Conservation (phyloP, 176 grass and related monocot species). For the Aegilops speltoides region DNA sequence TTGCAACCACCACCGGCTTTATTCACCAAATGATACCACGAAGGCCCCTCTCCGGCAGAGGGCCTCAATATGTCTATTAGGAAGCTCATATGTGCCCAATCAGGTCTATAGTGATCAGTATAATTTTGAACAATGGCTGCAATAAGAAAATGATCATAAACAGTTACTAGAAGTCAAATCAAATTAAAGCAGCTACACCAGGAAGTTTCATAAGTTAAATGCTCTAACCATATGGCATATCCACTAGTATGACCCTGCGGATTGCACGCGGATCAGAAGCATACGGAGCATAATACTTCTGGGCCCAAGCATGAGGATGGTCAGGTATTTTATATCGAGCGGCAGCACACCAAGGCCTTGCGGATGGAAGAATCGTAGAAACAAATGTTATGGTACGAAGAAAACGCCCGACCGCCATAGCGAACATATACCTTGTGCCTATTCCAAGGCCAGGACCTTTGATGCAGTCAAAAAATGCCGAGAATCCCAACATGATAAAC, state of each 20-base stretch:
- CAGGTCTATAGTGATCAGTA: slow-evolving; percentile 58
- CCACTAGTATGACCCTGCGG: slow-evolving; percentile 57
- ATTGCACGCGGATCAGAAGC: slow-evolving; percentile 69
- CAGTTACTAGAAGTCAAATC: background rate
- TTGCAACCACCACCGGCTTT: slow-evolving; percentile 89
- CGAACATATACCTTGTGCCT: slow-evolving; percentile 88
- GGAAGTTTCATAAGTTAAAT: slow-evolving; percentile 6
- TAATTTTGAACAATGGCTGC: slow-evolving; percentile 58
- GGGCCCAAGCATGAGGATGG: slow-evolving; percentile 86
- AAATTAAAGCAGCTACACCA: background rate
- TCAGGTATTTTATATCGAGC: slow-evolving; percentile 66
- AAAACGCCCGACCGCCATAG: slow-evolving; percentile 74
- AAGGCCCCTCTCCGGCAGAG: slow-evolving; percentile 69
- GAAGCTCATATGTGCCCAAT: slow-evolving; percentile 87
- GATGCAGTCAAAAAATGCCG: slow-evolving; percentile 74
- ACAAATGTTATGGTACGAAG: slow-evolving; percentile 79
- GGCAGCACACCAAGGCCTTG: slow-evolving; percentile 77
- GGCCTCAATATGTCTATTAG: slow-evolving; percentile 81
- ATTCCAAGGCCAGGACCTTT: slow-evolving; percentile 88
- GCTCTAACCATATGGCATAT: slow-evolving; percentile 78
- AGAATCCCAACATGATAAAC: slow-evolving; percentile 92
- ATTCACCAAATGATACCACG: slow-evolving; percentile 87
- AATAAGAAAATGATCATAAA: slow-evolving; percentile 13
- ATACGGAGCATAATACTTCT: slow-evolving; percentile 90
- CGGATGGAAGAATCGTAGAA: slow-evolving; percentile 81